A percentile compares a stretch with the other conserved stretches of the same genome.
phyloP scores from a whole-genome alignment of 2,329 filamentous ascomycete genomes.

The Akanthomyces uredinophilus region DNA sequence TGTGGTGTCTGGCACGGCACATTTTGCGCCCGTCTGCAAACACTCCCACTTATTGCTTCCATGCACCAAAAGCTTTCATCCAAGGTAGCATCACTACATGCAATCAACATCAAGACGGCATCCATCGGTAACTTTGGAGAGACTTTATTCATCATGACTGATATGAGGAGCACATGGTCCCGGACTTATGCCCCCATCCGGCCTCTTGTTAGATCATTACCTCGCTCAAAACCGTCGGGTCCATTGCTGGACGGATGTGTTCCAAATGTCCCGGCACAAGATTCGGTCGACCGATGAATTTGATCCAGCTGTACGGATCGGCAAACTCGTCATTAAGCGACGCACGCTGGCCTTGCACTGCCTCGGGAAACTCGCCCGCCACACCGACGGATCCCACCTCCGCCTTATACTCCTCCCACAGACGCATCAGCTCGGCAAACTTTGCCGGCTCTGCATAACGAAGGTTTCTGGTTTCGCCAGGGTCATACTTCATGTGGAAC shows the following conservation, averaged over 20 bases:
- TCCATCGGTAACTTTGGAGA: not conserved
- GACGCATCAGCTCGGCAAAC: slow-evolving; percentile 25
- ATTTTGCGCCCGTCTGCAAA: not conserved
- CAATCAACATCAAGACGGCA: not conserved
- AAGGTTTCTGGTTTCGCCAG: slow-evolving; percentile 26
- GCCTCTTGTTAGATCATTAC: not conserved
- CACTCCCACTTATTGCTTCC: not conserved
- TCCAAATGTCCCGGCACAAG: slow-evolving; percentile 2
- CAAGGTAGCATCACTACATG: not conserved
- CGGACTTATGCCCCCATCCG: not conserved
- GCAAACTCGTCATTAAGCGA: slow-evolving; percentile 10
- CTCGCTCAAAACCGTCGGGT: not conserved
- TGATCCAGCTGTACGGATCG: slow-evolving; percentile 14
- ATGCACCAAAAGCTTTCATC: not conserved
- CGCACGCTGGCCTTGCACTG: slow-evolving; percentile 10
- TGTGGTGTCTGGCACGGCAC: not conserved
- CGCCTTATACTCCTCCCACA: slow-evolving; percentile 30
- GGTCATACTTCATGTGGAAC: slow-evolving; percentile 25
- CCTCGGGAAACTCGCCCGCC: slow-evolving; percentile 13
- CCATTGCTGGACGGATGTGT: slow-evolving; percentile 9
- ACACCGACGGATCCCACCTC: slow-evolving; percentile 12
- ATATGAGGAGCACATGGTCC: not conserved
- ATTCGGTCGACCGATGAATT: slow-evolving; percentile 10
- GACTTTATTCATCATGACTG: not conserved
- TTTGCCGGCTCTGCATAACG: slow-evolving; percentile 20